These are phyloP conservation scores for Salvia splendens DNA, from an alignment of 257 asterid species.

Conservation along the genomic window DNA sequence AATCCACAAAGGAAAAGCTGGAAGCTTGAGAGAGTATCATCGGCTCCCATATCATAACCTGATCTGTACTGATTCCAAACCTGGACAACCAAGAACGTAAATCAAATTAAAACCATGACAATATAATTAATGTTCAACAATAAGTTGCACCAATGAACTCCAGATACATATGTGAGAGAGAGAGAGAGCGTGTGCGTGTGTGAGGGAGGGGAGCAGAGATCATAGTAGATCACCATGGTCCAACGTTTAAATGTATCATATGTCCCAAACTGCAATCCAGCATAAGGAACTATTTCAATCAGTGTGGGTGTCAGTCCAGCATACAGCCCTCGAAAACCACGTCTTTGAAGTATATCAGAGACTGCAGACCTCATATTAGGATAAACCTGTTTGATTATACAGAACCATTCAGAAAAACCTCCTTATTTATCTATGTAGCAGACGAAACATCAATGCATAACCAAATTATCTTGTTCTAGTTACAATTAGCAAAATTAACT, in stretches of 20 bases:
- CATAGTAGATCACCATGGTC: conserved; percentile 55
- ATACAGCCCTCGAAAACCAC: conserved; percentile 82
- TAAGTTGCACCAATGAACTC: no score
- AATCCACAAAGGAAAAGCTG: conserved; percentile 83
- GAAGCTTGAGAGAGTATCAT: conserved; percentile 62
- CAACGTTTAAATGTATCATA: conserved; percentile 95
- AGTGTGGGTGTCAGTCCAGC: conserved; percentile 91
- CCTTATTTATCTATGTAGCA: background rate
- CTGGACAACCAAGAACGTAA: conserved; percentile 40
- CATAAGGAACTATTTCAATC: conserved; percentile 85
- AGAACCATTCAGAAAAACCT: conserved; percentile 23
- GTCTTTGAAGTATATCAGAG: conserved; percentile 52
- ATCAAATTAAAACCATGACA: conserved; percentile 4
- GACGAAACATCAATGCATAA: background rate
- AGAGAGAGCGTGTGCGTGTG: no score
- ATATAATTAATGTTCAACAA: background rate
- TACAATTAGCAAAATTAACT: background rate
- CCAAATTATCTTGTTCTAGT: background rate
- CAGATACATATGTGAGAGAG: no score
- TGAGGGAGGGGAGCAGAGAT: background rate
- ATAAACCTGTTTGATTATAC: conserved; percentile 57
- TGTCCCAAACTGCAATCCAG: conserved; percentile 92
- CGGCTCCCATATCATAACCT: conserved; percentile 35
- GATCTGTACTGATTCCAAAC: conserved; percentile 62
- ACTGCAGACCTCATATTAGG: conserved; percentile 87